A percentile compares a stretch with the other conserved stretches of the same genome.
These are phyloP conservation scores for Metschnikowia peoriensis DNA, from an alignment of 805 yeast species.

Conservation along the genomic window DNA sequence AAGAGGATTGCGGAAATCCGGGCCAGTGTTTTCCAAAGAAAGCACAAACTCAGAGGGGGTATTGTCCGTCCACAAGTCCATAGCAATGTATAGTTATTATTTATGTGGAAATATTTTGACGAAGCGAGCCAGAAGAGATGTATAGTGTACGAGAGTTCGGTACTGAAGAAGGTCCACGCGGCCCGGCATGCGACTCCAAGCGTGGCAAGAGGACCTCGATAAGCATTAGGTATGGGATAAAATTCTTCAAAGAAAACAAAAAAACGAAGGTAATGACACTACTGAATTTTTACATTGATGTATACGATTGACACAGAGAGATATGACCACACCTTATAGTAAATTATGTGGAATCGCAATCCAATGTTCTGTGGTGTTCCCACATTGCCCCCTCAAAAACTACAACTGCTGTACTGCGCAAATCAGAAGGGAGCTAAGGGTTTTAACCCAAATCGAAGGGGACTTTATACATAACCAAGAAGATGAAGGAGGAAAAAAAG, in stretches of 20 bases:
- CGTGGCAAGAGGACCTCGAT: too few relatives aligned
- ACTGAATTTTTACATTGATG: too few relatives aligned
- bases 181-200: too few relatives aligned
- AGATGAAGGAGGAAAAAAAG: too few relatives aligned
- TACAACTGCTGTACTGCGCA: background rate
- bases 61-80: slow-evolving; percentile 8
- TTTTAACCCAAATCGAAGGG: too few relatives aligned
- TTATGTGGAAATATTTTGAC: background rate
- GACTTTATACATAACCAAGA: too few relatives aligned
- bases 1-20: slow-evolving; percentile 10
- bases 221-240: too few relatives aligned
- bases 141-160: background rate
- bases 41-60: slow-evolving; percentile 4
- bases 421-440: background rate
- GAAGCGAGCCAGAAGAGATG: background rate
- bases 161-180: too few relatives aligned
- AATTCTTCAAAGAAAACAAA: too few relatives aligned
- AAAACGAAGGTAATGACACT: too few relatives aligned
- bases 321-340: too few relatives aligned
- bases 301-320: too few relatives aligned
- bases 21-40: slow-evolving; percentile 2
- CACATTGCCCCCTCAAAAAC: background rate
- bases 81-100: background rate
- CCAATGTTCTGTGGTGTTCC: background rate
- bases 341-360: background rate